Base-by-base conservation (phyloP, 331 rosid genomes). In the Acacia concinna region DNA sequence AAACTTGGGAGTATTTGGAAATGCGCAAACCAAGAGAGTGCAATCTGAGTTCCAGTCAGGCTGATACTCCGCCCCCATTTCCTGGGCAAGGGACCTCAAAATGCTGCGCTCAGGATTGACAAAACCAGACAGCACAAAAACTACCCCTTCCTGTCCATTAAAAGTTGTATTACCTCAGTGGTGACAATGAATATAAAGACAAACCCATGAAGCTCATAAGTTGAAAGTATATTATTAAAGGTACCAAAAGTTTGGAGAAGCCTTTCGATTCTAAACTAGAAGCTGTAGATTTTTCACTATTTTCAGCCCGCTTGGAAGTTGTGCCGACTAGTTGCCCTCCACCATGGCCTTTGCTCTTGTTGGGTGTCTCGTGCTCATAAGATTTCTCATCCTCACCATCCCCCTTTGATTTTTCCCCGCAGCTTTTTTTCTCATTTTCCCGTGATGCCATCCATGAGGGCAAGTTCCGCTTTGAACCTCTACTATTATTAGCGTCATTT, bases 11-110 rank as follows among this genome's bases (percentile, higher is more conserved):
- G 99, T 93, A 82, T 90, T 93, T 31, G 93, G 88, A 82, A 93
- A 91, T 30, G 99, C 97, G 84, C 99, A 92, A 80, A 95, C 85
- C 87, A 93, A 85, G 81, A 95, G 92, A 40, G 97, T 92, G 88
- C 97, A 91, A 62, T 79, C 81, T 20, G 92, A 86, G 83, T 82
- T 90, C 99, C 99, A 95, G 69, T 95, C 97, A 70, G 93, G 91
- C 83, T 86, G 80, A 85, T 87, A 95, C 66, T 88, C 91, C 21
- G 97, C 99, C 52, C 99, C 99, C 99, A 93, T 95, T 87, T 91
- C 99, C 87, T 93, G 74, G 0, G 97, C 96, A 25, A 71, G 96
- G 35, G 97, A 95, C 64, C 97, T 81, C 91, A 95, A 78, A 69
- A 77, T 85, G 79, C 97, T 74, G 31, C 97, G 93, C 87, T 94